Base-by-base conservation (phyloP, 495 filamentous ascomycete genomes). In the Penicillium roqueforti region DNA sequence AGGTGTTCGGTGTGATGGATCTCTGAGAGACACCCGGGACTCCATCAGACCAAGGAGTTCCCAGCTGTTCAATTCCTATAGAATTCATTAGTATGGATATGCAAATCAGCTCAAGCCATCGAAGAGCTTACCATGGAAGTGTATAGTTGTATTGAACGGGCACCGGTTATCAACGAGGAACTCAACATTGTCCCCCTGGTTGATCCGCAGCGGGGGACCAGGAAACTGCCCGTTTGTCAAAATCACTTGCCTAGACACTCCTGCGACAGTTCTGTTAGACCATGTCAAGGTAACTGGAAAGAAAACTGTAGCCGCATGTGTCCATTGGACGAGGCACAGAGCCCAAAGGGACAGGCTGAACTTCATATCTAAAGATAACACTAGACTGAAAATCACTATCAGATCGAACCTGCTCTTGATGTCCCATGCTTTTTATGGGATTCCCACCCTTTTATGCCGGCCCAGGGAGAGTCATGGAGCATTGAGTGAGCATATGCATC, bases 171-270 rank as follows among this genome's bases (percentile, higher is more conserved):
- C 67, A 6, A 86, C 81, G 14, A 77, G 71, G 16, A 87, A 80
- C 34, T 84, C 71, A 51, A 86, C 82, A 42, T 73, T 71, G 57
- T 87, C 82, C 4, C 83, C 83, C 68, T 85, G 79, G 56, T 84
- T 78, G 4, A 84, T 68, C 39, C 75, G 71, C 44, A 87, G 71
- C 19, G 74, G 49, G 0, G 83, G 84, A 1, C 79, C 83, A 3
- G 84, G 84, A 46, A 78, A 80, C 19, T 82, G 79, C 2, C 78
- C 80, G 68, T 87, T 87, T 42, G 78, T 77, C 8, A 83, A 73
- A 8, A 86, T 76, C 2, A 81, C 66, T n/a, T 76, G 61, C 39
- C 80, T 65, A n/a, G 59, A 46, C 6, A 61, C 41, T 13, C 71
- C 71, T 13, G 71, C 69, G 20, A 68, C 58, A 3, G 60, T 57